phyloP scores from a whole-genome alignment of 257 asterid genomes.

The Thymus mandschuricus region DNA sequence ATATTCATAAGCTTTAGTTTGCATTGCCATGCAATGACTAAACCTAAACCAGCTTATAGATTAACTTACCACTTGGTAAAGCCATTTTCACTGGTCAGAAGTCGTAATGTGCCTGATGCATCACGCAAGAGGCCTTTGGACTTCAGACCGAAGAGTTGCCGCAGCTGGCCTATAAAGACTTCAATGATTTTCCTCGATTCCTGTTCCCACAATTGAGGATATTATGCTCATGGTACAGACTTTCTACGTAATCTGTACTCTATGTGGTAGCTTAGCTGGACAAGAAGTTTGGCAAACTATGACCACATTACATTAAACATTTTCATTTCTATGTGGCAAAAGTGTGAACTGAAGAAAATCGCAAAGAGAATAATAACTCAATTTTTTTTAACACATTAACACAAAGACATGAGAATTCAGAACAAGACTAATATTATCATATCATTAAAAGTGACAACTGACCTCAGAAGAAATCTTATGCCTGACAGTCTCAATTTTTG shows the following conservation, averaged over 20 bases:
- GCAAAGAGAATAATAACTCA: neutral
- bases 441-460: conserved; percentile 33
- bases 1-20: conserved; percentile 10
- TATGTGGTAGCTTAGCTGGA: conserved; percentile 14
- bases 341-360: neutral
- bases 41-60: conserved; percentile 22
- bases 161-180: conserved; percentile 83
- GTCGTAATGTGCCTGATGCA: conserved; percentile 52
- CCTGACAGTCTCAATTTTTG: conserved; percentile 43
- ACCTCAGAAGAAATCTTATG: conserved; percentile 74
- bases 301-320: conserved; percentile 15
- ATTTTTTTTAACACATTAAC: neutral
- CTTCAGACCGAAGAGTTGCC: conserved; percentile 92
- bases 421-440: conserved; percentile 17
- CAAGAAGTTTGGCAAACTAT: conserved; percentile 9
- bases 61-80: conserved; percentile 86
- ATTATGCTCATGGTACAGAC: conserved; percentile 28
- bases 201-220: conserved; percentile 54
- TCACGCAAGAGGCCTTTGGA: conserved; percentile 60
- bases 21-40: conserved; percentile 19
- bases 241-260: neutral
- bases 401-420: neutral
- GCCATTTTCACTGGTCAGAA: conserved; percentile 83
- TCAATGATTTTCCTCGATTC: conserved; percentile 68
- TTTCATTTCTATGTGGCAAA: conserved; percentile 1